Evolutionary conservation across 202 grass and related monocot genomes (phyloP).

Genomic region (Elaeis oleifera): DNA sequence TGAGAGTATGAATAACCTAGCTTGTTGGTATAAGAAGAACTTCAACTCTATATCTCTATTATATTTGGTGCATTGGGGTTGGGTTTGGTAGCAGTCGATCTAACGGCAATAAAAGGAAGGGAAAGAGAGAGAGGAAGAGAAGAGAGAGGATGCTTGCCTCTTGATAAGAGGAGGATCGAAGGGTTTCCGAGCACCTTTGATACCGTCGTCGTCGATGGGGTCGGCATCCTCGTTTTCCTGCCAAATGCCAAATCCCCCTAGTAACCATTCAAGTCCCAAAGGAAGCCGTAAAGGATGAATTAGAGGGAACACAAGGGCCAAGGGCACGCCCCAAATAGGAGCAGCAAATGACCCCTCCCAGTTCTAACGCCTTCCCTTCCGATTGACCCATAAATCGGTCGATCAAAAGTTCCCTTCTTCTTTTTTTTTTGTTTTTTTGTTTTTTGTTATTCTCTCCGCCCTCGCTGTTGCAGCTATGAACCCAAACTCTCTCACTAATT

Average conservation of each 20-base stretch:
- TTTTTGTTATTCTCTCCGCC: not conserved
- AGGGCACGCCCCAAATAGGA: not conserved
- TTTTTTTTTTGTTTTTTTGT: not conserved
- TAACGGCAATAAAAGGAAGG: no score
- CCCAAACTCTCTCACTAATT: not conserved
- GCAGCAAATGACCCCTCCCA: not conserved
- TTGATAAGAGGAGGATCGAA: no score
- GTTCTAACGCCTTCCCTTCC: no score
- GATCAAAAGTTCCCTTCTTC: constrained; percentile 1
- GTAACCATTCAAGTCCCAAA: constrained; percentile 1
- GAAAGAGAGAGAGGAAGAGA: no score
- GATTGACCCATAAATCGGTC: not conserved
- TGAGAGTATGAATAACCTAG: not conserved
- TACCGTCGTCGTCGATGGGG: not conserved
- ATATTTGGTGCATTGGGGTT: no score
- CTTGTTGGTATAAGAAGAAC: not conserved
- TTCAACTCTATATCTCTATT: no score
- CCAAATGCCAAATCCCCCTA: not conserved
- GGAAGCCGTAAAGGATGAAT: not conserved
- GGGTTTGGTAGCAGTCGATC: no score
- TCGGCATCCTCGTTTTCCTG: constrained; percentile 17
- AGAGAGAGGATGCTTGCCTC: not conserved
- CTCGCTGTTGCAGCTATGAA: not conserved
- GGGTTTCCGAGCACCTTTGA: constrained; percentile 3
- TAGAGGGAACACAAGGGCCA: not conserved